Evolutionary conservation across 2,329 filamentous ascomycete species (phyloP).

Genomic region (Scolecobasidium constrictum): DNA sequence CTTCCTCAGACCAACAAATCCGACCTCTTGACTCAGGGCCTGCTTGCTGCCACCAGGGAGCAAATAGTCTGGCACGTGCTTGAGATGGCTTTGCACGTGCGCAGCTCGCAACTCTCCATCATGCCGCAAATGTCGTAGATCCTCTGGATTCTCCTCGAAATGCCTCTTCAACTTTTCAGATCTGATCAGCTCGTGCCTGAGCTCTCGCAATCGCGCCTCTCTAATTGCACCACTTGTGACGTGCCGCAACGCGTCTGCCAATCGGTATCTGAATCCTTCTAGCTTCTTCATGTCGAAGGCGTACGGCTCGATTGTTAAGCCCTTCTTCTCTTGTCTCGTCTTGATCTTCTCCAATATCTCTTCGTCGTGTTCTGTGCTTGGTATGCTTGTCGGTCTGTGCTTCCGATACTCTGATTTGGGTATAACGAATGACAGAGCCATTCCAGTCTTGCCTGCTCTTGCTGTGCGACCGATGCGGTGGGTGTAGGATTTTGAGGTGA

Average conservation of each 20-base stretch:
- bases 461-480: conserved; percentile 93
- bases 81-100: conserved; percentile 77
- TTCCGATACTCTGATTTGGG: conserved; percentile 74
- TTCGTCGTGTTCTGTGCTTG: conserved; percentile 72
- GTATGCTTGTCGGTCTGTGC: conserved; percentile 74
- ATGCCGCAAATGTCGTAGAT: conserved; percentile 77
- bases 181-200: conserved; percentile 82
- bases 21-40: conserved; percentile 54
- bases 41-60: conserved; percentile 65
- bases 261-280: conserved; percentile 87
- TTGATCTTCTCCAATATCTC: conserved; percentile 70
- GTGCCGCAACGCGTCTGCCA: conserved; percentile 81
- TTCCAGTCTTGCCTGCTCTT: conserved; percentile 80
- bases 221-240: conserved; percentile 85
- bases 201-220: conserved; percentile 78
- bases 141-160: conserved; percentile 93
- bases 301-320: conserved; percentile 78
- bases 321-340: conserved; percentile 66
- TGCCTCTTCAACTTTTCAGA: conserved; percentile 89
- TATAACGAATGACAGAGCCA: conserved; percentile 91
- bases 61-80: conserved; percentile 89
- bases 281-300: conserved; percentile 91
- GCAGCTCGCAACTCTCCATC: conserved; percentile 80
- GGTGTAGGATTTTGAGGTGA: conserved; percentile 83
- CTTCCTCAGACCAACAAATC: conserved; percentile 60